phyloP scores from a whole-genome alignment of 495 filamentous ascomycete genomes.

The Wilcoxina mikolae region DNA sequence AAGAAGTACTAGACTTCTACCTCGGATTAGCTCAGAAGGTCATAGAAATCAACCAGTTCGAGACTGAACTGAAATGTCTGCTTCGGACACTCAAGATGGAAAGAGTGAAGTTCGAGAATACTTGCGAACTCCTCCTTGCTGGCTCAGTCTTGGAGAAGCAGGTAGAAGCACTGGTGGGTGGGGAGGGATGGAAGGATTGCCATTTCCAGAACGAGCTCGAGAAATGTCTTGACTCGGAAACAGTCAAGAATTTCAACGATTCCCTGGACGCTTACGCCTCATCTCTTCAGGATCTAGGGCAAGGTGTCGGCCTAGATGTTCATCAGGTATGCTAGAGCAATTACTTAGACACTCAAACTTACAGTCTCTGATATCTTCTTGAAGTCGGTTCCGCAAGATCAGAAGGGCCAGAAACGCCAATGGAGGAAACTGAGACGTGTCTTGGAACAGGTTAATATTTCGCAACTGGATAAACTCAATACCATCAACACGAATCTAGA shows the following conservation, averaged over 20 bases:
- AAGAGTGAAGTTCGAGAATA: slow-evolving; percentile 21
- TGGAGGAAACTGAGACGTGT: too few species aligned
- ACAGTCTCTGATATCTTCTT: too few species aligned
- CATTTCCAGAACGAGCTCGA: not conserved
- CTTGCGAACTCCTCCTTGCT: slow-evolving; percentile 10
- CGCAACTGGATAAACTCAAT: too few species aligned
- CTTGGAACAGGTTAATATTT: too few species aligned
- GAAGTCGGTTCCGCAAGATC: too few species aligned
- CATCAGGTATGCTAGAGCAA: not conserved
- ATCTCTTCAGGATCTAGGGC: not conserved
- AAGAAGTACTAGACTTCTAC: slow-evolving; percentile 6
- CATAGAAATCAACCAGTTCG: not conserved
- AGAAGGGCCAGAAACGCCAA: too few species aligned
- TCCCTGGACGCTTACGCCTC: not conserved
- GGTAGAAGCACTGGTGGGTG: not conserved
- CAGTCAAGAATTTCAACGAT: not conserved
- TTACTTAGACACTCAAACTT: not conserved
- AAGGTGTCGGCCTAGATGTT: too few species aligned
- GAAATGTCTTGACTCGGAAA: not conserved
- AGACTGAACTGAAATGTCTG: not conserved
- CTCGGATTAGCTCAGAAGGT: not conserved
- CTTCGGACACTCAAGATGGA: slow-evolving; percentile 13
- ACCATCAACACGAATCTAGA: too few species aligned
- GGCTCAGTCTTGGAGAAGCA: not conserved
- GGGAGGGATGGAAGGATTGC: not conserved